Conservation (phyloP, 2,329 filamentous ascomycete genomes). For the Aspergillus puulaauensis region DNA sequence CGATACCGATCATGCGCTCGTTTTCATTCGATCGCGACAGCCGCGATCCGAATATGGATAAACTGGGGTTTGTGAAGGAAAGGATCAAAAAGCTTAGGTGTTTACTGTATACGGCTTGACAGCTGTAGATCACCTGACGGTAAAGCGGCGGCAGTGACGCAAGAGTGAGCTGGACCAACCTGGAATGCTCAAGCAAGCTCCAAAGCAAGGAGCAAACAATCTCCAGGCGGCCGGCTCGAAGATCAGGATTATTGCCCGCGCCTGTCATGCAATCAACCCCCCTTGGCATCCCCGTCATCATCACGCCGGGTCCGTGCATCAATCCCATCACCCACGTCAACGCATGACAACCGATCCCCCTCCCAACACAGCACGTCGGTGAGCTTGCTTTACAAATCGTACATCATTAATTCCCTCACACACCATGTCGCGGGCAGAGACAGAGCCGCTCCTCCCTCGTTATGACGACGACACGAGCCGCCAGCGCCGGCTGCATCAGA, state of each 20-base stretch:
- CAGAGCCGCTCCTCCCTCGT: slow-evolving; percentile 75
- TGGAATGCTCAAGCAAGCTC: not conserved
- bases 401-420: slow-evolving; percentile 1
- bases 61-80: not conserved
- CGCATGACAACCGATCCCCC: not conserved
- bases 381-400: not conserved
- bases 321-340: slow-evolving; percentile 2
- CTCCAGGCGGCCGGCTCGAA: not conserved
- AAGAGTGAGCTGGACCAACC: slow-evolving; percentile 15
- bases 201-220: slow-evolving; percentile 3
- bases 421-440: slow-evolving; percentile 56
- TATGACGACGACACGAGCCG: slow-evolving; percentile 73
- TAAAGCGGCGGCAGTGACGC: slow-evolving; percentile 23
- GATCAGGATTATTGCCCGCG: not conserved
- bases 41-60: not conserved
- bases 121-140: slow-evolving; percentile 17
- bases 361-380: slow-evolving; percentile 7
- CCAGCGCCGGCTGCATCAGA: slow-evolving; percentile 77
- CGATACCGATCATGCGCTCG: not conserved
- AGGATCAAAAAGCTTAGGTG: not conserved
- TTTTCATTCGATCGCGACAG: not conserved
- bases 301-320: not conserved
- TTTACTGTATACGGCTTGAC: not conserved
- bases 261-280: slow-evolving; percentile 9
- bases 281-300: not conserved